These are phyloP conservation scores for Exophiala sideris DNA, from an alignment of 2,329 filamentous ascomycete genomes.

Conservation along the genomic window DNA sequence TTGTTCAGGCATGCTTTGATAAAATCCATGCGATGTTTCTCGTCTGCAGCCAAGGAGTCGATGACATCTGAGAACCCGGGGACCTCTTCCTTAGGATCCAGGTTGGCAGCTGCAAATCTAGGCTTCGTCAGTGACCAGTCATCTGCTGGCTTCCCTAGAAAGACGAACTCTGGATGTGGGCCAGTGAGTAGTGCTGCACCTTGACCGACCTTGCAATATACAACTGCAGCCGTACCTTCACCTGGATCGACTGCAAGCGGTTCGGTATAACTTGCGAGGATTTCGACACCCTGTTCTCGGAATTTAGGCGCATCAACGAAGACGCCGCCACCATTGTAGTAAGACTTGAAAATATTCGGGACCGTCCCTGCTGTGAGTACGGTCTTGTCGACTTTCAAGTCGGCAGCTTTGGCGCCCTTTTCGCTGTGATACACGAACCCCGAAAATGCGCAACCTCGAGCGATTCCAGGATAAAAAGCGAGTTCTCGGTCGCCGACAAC, in stretches of 20 bases:
- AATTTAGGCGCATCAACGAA: slow-evolving; percentile 75
- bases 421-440: slow-evolving; percentile 92
- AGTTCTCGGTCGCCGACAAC: slow-evolving; percentile 83
- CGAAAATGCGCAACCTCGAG: slow-evolving; percentile 79
- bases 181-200: slow-evolving; percentile 78
- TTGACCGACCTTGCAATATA: slow-evolving; percentile 78
- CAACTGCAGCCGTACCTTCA: slow-evolving; percentile 69
- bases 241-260: slow-evolving; percentile 73
- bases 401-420: slow-evolving; percentile 70
- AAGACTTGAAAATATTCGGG: slow-evolving; percentile 65
- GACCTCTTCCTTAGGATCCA: slow-evolving; percentile 64
- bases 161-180: slow-evolving; percentile 81
- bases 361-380: slow-evolving; percentile 54
- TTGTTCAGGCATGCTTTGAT: slow-evolving; percentile 75
- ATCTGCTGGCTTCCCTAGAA: slow-evolving; percentile 18
- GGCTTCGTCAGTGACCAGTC: slow-evolving; percentile 27
- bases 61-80: slow-evolving; percentile 70
- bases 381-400: slow-evolving; percentile 61
- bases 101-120: slow-evolving; percentile 78
- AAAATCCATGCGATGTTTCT: slow-evolving; percentile 68
- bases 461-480: slow-evolving; percentile 80
- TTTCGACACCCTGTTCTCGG: slow-evolving; percentile 64
- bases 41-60: slow-evolving; percentile 63
- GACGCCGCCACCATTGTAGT: slow-evolving; percentile 92
- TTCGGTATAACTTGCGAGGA: slow-evolving; percentile 76